A percentile compares a stretch with the other conserved stretches of the same genome.
Evolutionary conservation across 2,329 filamentous ascomycete genomes (phyloP).

Genomic region (Epichloe gansuensis): DNA sequence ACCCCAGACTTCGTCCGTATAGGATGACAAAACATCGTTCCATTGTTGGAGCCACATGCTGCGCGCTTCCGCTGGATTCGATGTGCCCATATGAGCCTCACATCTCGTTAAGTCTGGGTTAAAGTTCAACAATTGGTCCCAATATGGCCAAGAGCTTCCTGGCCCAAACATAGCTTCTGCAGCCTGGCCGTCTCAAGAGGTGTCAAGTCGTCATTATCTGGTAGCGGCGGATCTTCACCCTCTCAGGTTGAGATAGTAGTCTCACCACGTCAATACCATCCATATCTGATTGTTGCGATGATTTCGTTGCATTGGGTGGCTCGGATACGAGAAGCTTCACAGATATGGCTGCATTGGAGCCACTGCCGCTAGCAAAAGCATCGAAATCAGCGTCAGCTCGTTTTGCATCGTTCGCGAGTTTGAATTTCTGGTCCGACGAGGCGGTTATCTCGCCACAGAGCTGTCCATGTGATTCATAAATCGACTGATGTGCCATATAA

Average conservation of each 20-base stretch:
- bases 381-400: neutral
- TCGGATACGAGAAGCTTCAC: neutral
- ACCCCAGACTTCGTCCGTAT: conserved; percentile 59
- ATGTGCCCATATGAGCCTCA: conserved; percentile 25
- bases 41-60: conserved; percentile 41
- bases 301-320: conserved; percentile 9
- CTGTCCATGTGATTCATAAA: neutral
- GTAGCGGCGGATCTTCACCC: conserved; percentile 11
- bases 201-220: conserved; percentile 15
- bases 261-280: conserved; percentile 22
- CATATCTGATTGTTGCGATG: conserved; percentile 1
- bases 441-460: neutral
- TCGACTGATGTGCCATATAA: neutral
- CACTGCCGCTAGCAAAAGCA: neutral
- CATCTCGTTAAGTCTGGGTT: conserved; percentile 28
- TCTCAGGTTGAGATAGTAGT: conserved; percentile 21
- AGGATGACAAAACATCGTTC: conserved; percentile 42
- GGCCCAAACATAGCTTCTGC: conserved; percentile 26
- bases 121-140: conserved; percentile 40
- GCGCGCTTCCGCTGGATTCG: conserved; percentile 26
- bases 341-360: neutral
- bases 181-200: conserved; percentile 21
- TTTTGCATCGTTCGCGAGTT: neutral
- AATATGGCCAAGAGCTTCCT: conserved; percentile 12
- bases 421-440: neutral